A percentile compares a stretch with the other conserved stretches of the same genome.
These are phyloP conservation scores for Herpetospermum pedunculosum DNA, from an alignment of 306 rosid genomes.

Conservation along the genomic window DNA sequence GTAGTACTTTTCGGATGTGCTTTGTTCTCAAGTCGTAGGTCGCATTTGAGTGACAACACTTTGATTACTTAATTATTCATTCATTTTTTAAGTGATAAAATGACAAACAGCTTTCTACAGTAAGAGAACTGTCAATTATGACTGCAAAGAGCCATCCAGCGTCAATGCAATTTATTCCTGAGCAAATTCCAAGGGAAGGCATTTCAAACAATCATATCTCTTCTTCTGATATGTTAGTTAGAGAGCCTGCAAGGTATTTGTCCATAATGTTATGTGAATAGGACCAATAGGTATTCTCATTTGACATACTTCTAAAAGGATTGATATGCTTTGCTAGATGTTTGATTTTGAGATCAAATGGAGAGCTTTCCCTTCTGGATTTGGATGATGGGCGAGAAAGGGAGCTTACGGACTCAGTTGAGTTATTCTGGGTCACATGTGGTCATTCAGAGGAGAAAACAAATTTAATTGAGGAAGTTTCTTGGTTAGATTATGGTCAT, in stretches of 20 bases:
- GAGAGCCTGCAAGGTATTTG: slow-evolving; percentile 85
- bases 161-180: slow-evolving; percentile 90
- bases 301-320: slow-evolving; percentile 23
- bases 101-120: slow-evolving; percentile 99
- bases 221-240: slow-evolving; percentile 40
- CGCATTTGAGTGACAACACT: slow-evolving; percentile 8
- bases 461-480: slow-evolving; percentile 93
- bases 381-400: slow-evolving; percentile 92
- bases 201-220: slow-evolving; percentile 39
- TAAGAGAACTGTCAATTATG: slow-evolving; percentile 98
- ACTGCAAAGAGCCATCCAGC: slow-evolving; percentile 99
- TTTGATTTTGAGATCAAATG: slow-evolving; percentile 83
- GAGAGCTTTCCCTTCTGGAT: slow-evolving; percentile 97
- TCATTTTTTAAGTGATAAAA: slow-evolving; percentile 88
- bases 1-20: slow-evolving; percentile 10
- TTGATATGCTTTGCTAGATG: slow-evolving; percentile 44
- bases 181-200: slow-evolving; percentile 58
- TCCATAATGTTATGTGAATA: background rate
- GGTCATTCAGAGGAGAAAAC: slow-evolving; percentile 89
- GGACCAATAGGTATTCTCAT: slow-evolving; percentile 3
- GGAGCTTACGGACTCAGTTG: slow-evolving; percentile 90
- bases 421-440: slow-evolving; percentile 97
- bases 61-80: slow-evolving; percentile 29
- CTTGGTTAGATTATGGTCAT: slow-evolving; percentile 97
- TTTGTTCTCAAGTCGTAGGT: background rate